These are phyloP conservation scores for Tuber aestivum DNA, from an alignment of 495 filamentous ascomycete species.

Conservation along the genomic window DNA sequence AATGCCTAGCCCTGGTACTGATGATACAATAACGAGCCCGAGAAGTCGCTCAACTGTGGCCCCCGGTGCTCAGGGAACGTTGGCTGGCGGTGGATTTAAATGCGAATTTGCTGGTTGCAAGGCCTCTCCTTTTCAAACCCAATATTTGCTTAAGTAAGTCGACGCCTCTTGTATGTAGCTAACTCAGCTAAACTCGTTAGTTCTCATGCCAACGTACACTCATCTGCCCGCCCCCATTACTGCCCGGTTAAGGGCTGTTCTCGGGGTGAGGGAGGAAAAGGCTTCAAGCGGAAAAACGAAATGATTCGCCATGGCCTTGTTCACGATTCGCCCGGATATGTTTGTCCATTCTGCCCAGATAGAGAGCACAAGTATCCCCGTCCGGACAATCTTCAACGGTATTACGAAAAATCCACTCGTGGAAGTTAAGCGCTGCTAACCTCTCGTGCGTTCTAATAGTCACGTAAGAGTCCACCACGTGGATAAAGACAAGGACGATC, in stretches of 20 bases:
- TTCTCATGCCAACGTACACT: constrained; percentile 97
- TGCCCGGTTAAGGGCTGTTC: constrained; percentile 77
- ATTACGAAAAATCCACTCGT: constrained; percentile 35
- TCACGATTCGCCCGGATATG: constrained; percentile 90
- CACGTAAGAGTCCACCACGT: constrained; percentile 84
- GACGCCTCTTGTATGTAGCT: background rate
- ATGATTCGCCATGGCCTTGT: constrained; percentile 98
- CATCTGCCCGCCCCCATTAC: constrained; percentile 81
- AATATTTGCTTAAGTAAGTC: constrained; percentile 70
- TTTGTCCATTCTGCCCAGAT: constrained; percentile 95
- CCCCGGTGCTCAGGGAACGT: constrained; percentile 32
- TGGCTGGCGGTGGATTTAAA: constrained; percentile 41
- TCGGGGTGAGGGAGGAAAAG: constrained; percentile 75
- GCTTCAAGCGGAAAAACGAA: constrained; percentile 98
- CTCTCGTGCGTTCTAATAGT: constrained; percentile 46
- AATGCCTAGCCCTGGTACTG: constrained; percentile 35
- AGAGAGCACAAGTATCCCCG: constrained; percentile 93
- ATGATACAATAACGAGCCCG: constrained; percentile 36
- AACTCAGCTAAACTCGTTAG: constrained; percentile 52
- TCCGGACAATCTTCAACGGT: constrained; percentile 97
- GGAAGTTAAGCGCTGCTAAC: background rate
- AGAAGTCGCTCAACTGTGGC: constrained; percentile 21
- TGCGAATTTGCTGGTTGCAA: constrained; percentile 71
- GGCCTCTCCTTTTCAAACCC: constrained; percentile 85
- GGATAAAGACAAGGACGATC: constrained; percentile 82